Percentiles rank a stretch among this genome's conserved stretches.
phyloP scores from a whole-genome alignment of 192 early-diverging fungal species.

The Backusella sp. region DNA sequence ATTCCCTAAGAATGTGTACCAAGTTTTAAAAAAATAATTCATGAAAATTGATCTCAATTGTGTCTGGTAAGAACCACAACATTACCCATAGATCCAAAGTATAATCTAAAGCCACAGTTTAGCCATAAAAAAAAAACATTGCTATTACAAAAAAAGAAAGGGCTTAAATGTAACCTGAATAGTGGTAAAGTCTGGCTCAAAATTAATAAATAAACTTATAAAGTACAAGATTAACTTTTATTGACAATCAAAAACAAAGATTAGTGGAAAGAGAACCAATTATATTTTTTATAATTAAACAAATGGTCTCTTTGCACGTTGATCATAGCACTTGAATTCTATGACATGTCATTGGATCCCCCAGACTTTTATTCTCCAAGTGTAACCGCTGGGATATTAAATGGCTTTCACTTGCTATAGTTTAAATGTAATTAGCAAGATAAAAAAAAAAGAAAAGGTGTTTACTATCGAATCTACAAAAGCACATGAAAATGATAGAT shows the following conservation, averaged over 20 bases:
- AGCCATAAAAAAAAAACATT: not conserved
- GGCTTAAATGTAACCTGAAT: not conserved
- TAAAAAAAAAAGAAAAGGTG: not conserved
- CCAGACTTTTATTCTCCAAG: not conserved
- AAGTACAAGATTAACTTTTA: not conserved
- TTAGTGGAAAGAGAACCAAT: not conserved
- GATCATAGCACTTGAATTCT: not conserved
- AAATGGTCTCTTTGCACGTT: not conserved
- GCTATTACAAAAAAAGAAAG: constrained; percentile 2
- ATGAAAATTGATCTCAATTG: not conserved
- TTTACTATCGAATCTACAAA: not conserved
- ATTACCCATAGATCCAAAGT: not conserved
- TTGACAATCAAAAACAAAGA: not conserved
- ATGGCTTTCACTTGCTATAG: not conserved
- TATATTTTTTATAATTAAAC: not conserved
- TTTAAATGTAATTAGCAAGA: not conserved
- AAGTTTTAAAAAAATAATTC: not conserved
- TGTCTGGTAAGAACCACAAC: not conserved
- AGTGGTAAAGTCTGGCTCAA: not conserved
- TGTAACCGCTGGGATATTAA: not conserved
- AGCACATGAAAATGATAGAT: not conserved
- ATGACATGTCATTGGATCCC: not conserved
- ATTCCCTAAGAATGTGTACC: not conserved
- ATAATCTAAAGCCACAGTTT: not conserved
- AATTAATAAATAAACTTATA: not conserved